Evolutionary conservation across 345 rosid species (phyloP).

Genomic region (Ceriops tagal): DNA sequence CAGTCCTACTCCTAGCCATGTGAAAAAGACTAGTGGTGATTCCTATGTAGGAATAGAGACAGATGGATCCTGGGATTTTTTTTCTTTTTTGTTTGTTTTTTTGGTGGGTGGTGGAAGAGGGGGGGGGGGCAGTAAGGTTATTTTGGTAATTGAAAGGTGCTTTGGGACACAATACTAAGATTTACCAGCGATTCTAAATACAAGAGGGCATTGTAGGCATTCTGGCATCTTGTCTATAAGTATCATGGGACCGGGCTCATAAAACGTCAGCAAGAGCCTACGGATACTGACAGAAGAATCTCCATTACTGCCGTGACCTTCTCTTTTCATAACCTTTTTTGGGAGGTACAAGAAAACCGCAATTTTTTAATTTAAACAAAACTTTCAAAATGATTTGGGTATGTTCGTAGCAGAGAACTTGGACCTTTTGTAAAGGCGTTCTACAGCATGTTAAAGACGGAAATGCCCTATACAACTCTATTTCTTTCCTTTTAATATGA

Average conservation of each 20-base stretch:
- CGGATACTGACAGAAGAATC: conserved; percentile 55
- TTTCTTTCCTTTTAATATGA: conserved; percentile 14
- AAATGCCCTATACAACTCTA: conserved; percentile 49
- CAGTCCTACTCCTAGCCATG: conserved; percentile 23
- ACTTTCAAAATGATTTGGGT: conserved; percentile 41
- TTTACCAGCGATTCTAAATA: conserved; percentile 6
- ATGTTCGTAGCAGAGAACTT: conserved; percentile 50
- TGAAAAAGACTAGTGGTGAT: conserved; percentile 22
- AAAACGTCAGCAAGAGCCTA: conserved; percentile 42
- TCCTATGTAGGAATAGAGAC: conserved; percentile 17
- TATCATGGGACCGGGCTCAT: conserved; percentile 35
- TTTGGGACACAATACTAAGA: conserved; percentile 3
- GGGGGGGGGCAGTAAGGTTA: conserved; percentile 14
- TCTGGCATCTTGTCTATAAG: conserved; percentile 39
- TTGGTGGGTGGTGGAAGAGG: neutral
- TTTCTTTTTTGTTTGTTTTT: too few species aligned
- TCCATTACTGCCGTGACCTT: conserved; percentile 51
- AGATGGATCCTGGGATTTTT: conserved; percentile 23
- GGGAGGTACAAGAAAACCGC: conserved; percentile 15
- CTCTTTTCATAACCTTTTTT: conserved; percentile 26
- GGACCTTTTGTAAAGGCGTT: conserved; percentile 42
- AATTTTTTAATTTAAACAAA: conserved; percentile 34
- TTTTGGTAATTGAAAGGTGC: conserved; percentile 7
- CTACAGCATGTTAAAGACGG: conserved; percentile 42
- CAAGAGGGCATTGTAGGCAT: conserved; percentile 25